Conservation (phyloP, 2,329 filamentous ascomycete species). For the Venturia oleaginea region DNA sequence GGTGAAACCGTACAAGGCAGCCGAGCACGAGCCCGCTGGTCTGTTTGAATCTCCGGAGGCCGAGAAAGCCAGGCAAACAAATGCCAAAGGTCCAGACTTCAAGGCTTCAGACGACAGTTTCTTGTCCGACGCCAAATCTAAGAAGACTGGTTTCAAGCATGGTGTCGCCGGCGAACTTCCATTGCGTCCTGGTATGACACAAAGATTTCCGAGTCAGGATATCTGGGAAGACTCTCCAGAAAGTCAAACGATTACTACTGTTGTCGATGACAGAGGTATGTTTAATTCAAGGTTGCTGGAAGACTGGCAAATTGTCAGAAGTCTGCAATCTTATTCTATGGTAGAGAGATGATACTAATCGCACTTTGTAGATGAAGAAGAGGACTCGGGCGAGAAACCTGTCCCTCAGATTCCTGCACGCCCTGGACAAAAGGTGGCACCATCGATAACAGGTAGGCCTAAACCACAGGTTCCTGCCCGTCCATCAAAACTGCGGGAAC, state of each 20-base stretch:
- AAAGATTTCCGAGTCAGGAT: conserved; percentile 82
- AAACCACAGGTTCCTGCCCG: conserved; percentile 56
- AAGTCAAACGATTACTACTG: conserved; percentile 69
- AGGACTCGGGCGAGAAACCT: not conserved
- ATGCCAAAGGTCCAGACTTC: conserved; percentile 22
- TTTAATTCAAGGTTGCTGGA: not conserved
- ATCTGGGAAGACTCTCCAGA: conserved; percentile 93
- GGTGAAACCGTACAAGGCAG: conserved; percentile 37
- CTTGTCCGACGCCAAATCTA: conserved; percentile 46
- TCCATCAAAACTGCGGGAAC: conserved; percentile 42
- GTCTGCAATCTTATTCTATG: not conserved
- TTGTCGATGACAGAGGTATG: conserved; percentile 37
- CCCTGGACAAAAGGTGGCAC: conserved; percentile 38
- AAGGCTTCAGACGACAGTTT: conserved; percentile 32
- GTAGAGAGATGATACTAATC: not conserved
- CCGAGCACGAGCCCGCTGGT: conserved; percentile 24
- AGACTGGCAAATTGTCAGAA: not conserved
- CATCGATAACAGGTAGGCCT: conserved; percentile 44
- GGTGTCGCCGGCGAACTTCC: conserved; percentile 34
- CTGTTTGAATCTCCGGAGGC: conserved; percentile 38
- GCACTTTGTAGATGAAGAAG: not conserved
- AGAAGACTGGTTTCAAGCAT: conserved; percentile 48
- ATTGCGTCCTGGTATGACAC: conserved; percentile 48
- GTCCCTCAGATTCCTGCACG: conserved; percentile 24
- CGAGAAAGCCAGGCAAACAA: conserved; percentile 40